A percentile compares a stretch with the other conserved stretches of the same genome.
Evolutionary conservation across 2,329 filamentous ascomycete species (phyloP).

Genomic region (Aureobasidium sp.): DNA sequence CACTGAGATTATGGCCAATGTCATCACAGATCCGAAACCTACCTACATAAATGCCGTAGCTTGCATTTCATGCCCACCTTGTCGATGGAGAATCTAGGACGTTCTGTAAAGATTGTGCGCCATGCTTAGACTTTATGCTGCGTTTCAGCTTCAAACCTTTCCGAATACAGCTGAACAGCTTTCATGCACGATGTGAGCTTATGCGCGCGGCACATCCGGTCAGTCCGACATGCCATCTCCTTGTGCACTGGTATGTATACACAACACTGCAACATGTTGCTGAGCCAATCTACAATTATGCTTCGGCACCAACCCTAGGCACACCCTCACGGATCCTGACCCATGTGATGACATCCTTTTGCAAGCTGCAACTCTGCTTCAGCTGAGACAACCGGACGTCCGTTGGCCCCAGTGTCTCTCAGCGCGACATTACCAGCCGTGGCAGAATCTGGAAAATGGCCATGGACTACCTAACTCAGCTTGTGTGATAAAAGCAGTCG

Average conservation of each 20-base stretch:
- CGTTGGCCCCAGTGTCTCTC: background rate
- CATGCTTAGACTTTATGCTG: background rate
- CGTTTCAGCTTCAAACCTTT: background rate
- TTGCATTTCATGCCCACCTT: too few relatives aligned
- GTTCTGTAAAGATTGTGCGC: background rate
- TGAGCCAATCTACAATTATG: too few relatives aligned
- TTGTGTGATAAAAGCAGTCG: background rate
- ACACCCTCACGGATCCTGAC: background rate
- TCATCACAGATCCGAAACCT: too few relatives aligned
- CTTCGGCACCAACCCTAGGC: background rate
- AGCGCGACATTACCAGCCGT: too few relatives aligned
- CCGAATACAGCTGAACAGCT: background rate
- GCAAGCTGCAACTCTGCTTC: background rate
- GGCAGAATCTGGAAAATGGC: constrained; percentile 1
- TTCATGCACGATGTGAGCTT: background rate
- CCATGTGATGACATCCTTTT: background rate
- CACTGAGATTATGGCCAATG: too few relatives aligned
- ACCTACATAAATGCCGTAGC: too few relatives aligned
- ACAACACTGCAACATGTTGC: background rate
- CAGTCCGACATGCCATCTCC: background rate
- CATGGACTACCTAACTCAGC: background rate
- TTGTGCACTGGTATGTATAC: background rate
- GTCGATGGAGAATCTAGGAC: too few relatives aligned
- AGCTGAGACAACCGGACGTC: background rate
- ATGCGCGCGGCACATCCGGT: background rate